Base-by-base conservation (phyloP, 2,329 filamentous ascomycete genomes). In the Lasiodiplodia hormozganensis region DNA sequence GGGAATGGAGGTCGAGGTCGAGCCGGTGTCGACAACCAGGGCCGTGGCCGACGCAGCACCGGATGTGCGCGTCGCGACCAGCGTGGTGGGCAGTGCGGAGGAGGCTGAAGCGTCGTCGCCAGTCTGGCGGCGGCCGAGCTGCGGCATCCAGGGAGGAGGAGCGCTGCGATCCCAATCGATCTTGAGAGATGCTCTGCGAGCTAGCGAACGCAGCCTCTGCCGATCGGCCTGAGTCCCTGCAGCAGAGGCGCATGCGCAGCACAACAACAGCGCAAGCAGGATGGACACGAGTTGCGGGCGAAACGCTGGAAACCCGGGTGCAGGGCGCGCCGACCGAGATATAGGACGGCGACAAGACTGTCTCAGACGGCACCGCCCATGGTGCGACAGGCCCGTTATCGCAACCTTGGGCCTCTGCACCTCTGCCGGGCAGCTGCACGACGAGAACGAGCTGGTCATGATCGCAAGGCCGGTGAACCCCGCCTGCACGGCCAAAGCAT, bases 1-100 rank as follows among this genome's bases (percentile, higher is more conserved):
- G 4, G 83, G 83, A 18, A 85, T 70, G 47, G 69, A 31, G 25
- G 65, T 65, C 38, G 65, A 28, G 36, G 47, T 16, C 31, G 47
- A 16, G 25, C n/a, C 56, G 12, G 65, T 57, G 54, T 54, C 57
- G 11, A 70, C 43, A 67, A 77, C 38, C 51, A 56, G 40, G 38
- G 58, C 36, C 7, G 58, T 68, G 25, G 65, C 25, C 14, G 65
- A 11, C 51, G 64, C 25, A 28, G 34, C 21, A 21, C 57, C 52
- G 10, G 65, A 58, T 53, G 57, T 60, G 56, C 56, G 57, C 16
- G 57, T 68, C 34, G 47, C 28, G 23, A 43, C 54, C 66, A 62
- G 56, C 36, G 66, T 62, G 66, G 56, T 68, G 53, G 65, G 54
- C 65, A 57, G 21, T 28, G 65, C 65, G 28, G 58, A 62, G 25